Conservation (phyloP, 306 rosid genomes). For the Vicia faba region DNA sequence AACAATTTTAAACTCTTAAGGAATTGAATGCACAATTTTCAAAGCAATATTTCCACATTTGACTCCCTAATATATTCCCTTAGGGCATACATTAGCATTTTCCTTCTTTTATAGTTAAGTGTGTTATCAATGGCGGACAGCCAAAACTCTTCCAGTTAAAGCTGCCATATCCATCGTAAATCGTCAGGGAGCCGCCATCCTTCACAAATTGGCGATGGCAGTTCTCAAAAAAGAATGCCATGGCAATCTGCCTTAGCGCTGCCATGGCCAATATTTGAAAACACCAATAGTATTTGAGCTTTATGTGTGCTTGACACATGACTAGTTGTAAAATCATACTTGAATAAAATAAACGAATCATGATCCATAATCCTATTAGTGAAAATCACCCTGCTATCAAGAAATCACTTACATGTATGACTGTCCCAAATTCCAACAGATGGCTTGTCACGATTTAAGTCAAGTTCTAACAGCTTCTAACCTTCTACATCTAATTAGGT, state of each 20-base stretch:
- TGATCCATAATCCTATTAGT: background rate
- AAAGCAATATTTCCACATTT: no score
- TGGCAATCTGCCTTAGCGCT: background rate
- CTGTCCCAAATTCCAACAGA: background rate
- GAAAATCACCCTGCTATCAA: constrained; percentile 9
- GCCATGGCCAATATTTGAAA: background rate
- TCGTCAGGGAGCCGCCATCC: background rate
- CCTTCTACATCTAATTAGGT: constrained; percentile 17
- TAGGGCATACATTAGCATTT: no score
- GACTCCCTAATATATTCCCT: no score
- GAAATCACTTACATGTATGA: constrained; percentile 5
- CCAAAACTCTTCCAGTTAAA: no score
- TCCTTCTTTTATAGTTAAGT: background rate
- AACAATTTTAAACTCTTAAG: no score
- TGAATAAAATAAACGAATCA: background rate
- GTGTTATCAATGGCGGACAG: background rate
- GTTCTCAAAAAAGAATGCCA: background rate
- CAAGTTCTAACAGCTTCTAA: constrained; percentile 11
- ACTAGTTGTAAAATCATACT: constrained; percentile 3
- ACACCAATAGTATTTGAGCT: no score
- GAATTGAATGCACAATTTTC: no score
- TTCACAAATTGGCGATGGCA: background rate
- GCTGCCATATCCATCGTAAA: no score
- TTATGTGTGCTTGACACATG: background rate
- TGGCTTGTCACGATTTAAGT: background rate